A percentile compares a stretch with the other conserved stretches of the same genome.
phyloP scores from a whole-genome alignment of 176 grass and related monocot genomes.

The Aegilops tauschii region DNA sequence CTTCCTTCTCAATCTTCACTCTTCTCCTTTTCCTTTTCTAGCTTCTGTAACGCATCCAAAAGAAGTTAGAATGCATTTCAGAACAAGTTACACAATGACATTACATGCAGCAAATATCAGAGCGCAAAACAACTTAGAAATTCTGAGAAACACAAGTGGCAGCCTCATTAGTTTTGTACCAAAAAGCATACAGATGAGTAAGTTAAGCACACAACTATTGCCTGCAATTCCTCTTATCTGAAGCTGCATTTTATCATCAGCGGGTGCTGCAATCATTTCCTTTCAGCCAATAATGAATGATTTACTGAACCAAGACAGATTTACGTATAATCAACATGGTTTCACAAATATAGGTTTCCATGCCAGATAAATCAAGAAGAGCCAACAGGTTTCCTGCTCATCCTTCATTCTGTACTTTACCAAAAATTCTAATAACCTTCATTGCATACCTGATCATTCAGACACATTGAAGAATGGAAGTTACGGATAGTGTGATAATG shows the following conservation, averaged over 20 bases:
- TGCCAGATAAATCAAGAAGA: not conserved
- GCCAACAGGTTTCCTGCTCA: not conserved
- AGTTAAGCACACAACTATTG: not conserved
- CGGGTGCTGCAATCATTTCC: not conserved
- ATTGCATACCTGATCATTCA: not conserved
- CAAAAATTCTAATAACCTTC: too few relatives aligned
- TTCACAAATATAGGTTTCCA: not conserved
- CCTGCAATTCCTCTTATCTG: not conserved
- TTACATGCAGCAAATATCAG: not conserved
- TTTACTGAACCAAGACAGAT: not conserved
- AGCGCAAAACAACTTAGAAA: not conserved
- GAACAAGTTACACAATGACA: not conserved
- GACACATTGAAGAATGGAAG: not conserved
- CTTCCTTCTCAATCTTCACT: constrained; percentile 24
- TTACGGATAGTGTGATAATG: not conserved
- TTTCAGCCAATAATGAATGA: not conserved
- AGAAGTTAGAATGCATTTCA: not conserved
- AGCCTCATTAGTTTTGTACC: not conserved
- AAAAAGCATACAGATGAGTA: not conserved
- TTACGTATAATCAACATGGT: not conserved
- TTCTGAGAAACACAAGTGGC: not conserved
- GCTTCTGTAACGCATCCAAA: constrained; percentile 32
- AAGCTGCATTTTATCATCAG: not conserved
- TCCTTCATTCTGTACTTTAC: not conserved
- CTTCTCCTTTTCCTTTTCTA: constrained; percentile 57